Conservation (phyloP, 1,284 basidiomycete species). For the Melampsora larici-populina region DNA sequence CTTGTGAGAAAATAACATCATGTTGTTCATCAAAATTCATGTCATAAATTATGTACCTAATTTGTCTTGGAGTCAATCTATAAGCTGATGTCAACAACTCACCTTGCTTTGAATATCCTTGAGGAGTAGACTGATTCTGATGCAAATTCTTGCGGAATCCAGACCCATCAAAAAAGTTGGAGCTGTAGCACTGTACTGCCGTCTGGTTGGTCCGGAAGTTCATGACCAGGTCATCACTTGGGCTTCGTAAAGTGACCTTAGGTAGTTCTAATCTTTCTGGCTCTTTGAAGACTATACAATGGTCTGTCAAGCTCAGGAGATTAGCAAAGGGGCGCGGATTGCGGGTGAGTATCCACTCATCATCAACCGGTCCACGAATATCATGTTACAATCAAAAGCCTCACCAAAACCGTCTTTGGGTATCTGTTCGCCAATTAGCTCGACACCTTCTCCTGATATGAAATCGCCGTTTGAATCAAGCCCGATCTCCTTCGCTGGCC, state of each 20-base stretch:
- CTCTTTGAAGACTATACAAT: slow-evolving; percentile 30
- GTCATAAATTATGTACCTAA: neutral
- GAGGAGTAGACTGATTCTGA: neutral
- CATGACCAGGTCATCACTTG: slow-evolving; percentile 21
- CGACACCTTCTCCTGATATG: neutral
- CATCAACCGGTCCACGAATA: neutral
- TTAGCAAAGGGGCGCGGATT: neutral
- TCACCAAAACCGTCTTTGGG: slow-evolving; percentile 24
- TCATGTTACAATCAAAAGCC: neutral
- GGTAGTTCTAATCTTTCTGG: neutral
- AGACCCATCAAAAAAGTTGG: slow-evolving; percentile 35
- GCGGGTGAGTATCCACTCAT: neutral
- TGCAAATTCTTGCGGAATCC: slow-evolving; percentile 28
- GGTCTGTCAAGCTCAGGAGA: slow-evolving; percentile 2
- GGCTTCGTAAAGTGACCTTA: slow-evolving; percentile 23
- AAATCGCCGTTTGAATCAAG: slow-evolving; percentile 12
- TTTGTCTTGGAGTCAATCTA: neutral
- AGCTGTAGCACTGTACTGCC: slow-evolving; percentile 38
- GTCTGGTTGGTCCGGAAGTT: slow-evolving; percentile 34
- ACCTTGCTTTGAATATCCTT: slow-evolving; percentile 38
- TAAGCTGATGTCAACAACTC: neutral
- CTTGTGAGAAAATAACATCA: neutral
- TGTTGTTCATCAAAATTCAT: neutral
- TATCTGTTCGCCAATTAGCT: slow-evolving; percentile 14
- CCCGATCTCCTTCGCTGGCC: slow-evolving; percentile 4